Evolutionary conservation across 768 basidiomycete genomes (phyloP), one percentile per base, ranked within the genome.

Genomic region (Macrocybe gigantea): DNA sequence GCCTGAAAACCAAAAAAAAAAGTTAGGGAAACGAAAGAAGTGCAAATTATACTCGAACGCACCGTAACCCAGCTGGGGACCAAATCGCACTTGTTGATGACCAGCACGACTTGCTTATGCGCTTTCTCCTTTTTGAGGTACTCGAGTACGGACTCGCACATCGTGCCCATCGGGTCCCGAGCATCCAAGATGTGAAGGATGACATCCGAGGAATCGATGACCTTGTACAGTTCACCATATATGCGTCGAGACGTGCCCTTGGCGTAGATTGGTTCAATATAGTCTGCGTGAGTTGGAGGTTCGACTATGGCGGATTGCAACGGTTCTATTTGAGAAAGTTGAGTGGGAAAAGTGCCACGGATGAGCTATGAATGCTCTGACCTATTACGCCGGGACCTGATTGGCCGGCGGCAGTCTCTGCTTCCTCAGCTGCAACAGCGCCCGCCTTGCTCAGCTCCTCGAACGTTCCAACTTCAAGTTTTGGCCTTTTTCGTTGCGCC

Each of bases 51-150:
- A 38, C 36, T 14, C 14, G 3, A 43, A 76, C 89, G 67, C 66
- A 94, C 94, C 7, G 95, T 97, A 37, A 96, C 95, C 95, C 95
- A 99, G 58, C 92, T 96, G 6, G 95, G 96, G 9, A 99, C 94
- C 47, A 99, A 70, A 67, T 99, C 95, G 61, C 95, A 96, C 71
- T 99, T 99, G 75, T 99, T 99, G 57, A 99, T 82, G 45, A 99
- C 79, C 49, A 97, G 82, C 3, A 99, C 90, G 49, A 99, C 80
- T 66, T 98, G 95, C 67, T 99, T 99, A 69, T 96, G 93, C 14
- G 90, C 78, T 67, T 97, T 97, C 70, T 99, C 95, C 67, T 96
- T 98, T 59, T 81, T 82, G 59, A 99, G 76, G 58, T 87, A 96
- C 52, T 93, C 91, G 43, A 98, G 77, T 10, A 96, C 88, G 9